Percentiles rank a stretch among this genome's conserved stretches.
Evolutionary conservation across 192 early-diverging fungal genomes (phyloP).

Genomic region (Funneliformis geosporum): DNA sequence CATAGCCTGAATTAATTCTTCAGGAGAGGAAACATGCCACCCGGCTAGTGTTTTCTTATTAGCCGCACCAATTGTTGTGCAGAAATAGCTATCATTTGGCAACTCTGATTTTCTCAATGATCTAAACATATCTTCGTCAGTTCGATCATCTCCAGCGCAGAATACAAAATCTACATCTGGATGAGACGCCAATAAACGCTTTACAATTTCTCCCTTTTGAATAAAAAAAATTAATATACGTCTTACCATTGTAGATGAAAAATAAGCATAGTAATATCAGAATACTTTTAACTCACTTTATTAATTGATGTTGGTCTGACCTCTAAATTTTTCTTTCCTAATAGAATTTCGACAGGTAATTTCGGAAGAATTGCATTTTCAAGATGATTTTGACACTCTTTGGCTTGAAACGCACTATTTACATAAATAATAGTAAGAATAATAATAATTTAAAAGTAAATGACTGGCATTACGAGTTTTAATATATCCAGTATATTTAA

Average conservation of each 20-base stretch:
- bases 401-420: constrained; percentile 84
- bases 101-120: constrained; percentile 47
- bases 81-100: constrained; percentile 58
- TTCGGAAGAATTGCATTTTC: constrained; percentile 91
- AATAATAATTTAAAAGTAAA: not conserved
- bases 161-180: constrained; percentile 85
- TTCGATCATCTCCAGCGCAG: constrained; percentile 97
- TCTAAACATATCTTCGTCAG: constrained; percentile 98
- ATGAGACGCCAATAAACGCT: constrained; percentile 66
- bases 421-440: too few species aligned
- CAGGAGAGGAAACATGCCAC: constrained; percentile 77
- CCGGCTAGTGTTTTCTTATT: constrained; percentile 86
- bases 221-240: not conserved
- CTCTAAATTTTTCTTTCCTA: constrained; percentile 97
- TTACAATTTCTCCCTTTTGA: constrained; percentile 85
- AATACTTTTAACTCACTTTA: constrained; percentile 55
- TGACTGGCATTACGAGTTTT: not conserved
- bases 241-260: not conserved
- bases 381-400: constrained; percentile 96
- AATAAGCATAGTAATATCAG: not conserved
- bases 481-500: not conserved
- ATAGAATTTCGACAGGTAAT: constrained; percentile 89
- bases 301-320: constrained; percentile 90
- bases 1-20: constrained; percentile 59
- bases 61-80: constrained; percentile 77